Percentiles rank a stretch among this genome's conserved stretches.
Evolutionary conservation across 2,329 filamentous ascomycete species (phyloP).

Genomic region (Cercospora sp.): DNA sequence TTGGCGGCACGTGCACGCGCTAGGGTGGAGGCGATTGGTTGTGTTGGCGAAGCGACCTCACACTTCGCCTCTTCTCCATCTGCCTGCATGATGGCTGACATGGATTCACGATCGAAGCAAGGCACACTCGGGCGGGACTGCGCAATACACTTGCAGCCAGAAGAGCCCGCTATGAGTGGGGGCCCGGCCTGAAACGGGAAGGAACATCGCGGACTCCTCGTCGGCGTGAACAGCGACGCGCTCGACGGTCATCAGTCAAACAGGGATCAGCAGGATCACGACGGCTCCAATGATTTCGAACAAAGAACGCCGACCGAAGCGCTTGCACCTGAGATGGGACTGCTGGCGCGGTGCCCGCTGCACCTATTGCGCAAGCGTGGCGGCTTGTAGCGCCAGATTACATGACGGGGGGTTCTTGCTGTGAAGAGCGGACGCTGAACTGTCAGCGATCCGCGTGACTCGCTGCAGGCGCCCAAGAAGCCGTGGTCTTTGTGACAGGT

Average conservation of each 20-base stretch:
- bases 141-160: constrained; percentile 22
- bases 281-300: constrained; percentile 16
- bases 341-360: constrained; percentile 26
- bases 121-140: constrained; percentile 25
- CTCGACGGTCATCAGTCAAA: constrained; percentile 10
- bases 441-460: constrained; percentile 38
- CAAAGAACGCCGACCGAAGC: constrained; percentile 18
- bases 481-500: constrained; percentile 37
- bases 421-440: constrained; percentile 24
- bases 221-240: constrained; percentile 23
- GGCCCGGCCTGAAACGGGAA: constrained; percentile 22
- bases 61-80: constrained; percentile 18
- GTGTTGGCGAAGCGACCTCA: constrained; percentile 3
- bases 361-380: constrained; percentile 35
- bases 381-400: constrained; percentile 22
- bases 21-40: constrained; percentile 15
- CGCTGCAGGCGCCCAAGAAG: constrained; percentile 27
- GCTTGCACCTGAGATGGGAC: constrained; percentile 15
- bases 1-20: constrained; percentile 13
- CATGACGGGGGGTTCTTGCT: constrained; percentile 9
- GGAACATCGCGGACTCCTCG: constrained; percentile 10
- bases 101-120: constrained; percentile 33
- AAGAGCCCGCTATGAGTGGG: constrained; percentile 14
- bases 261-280: constrained; percentile 15
- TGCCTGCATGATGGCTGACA: constrained; percentile 32